Base-by-base conservation (phyloP, 2,329 filamentous ascomycete species). In the Colletotrichum nymphaeae region DNA sequence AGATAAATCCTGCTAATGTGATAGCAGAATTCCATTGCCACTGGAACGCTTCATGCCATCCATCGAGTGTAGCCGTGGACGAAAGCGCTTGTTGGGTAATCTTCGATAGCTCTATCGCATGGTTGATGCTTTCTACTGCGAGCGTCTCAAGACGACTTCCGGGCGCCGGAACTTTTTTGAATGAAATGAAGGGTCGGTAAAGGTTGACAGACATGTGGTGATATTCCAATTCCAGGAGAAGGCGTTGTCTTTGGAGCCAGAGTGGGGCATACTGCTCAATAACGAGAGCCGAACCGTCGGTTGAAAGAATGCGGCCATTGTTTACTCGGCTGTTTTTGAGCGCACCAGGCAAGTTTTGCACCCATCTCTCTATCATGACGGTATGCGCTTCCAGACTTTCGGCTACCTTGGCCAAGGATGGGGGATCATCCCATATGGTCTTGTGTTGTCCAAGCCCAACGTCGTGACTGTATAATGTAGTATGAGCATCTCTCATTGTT, bases 211-310 rank as follows among this genome's bases (percentile, higher is more conserved):
- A 78, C 1, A 85, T 75, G 32, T 81, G 81, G 69, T 86, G 85
- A 63, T 86, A 87, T 26, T 83, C 77, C 0, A 86, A 75, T 70
- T 87, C 85, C 1, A 87, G 78, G 5, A 84, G 76, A 0, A 87
- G 75, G 2, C 85, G 84, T 37, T 81, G 79, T 12, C 78, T 81
- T 72, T 86, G 84, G 3, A 86, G 76, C 85, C 85, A 86, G 2
- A 80, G 70, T 3, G 85, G 84, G 1, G 80, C 79, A 46, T 82
- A 83, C 37, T 74, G 75, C 19, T 76, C 76, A 19, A 81, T 75
- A 26, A 80, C 72, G 8, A 81, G 69, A 1, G 72, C 63, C 1
- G 83, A 81, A 7, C 77, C 75, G 57, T 86, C 83, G 4, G 81
- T 82, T 1, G 84, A 85, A 64, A 85, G 80, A 0, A 83, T 78